Conservation (phyloP, 2,329 filamentous ascomycete species). For the Aspergillus melleus region DNA sequence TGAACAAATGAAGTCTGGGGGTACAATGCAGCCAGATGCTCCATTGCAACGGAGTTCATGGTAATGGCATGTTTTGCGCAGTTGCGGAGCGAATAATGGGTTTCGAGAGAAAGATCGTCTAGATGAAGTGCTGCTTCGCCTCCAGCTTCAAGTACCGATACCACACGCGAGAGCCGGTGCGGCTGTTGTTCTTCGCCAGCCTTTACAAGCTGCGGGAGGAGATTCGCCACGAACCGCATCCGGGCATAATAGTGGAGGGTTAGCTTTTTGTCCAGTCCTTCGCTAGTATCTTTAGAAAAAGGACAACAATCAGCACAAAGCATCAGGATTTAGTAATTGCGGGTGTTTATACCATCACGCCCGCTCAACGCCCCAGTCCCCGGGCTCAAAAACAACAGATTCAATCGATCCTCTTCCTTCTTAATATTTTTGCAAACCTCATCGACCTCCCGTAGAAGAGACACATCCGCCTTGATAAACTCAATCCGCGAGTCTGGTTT, state of each 20-base stretch:
- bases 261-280: constrained; percentile 33
- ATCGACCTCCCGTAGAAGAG: constrained; percentile 54
- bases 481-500: constrained; percentile 48
- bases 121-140: constrained; percentile 51
- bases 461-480: constrained; percentile 53
- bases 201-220: constrained; percentile 33
- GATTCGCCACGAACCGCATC: constrained; percentile 35
- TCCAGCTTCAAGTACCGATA: constrained; percentile 54
- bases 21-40: constrained; percentile 49
- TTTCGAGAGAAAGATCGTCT: constrained; percentile 44
- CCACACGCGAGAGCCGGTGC: constrained; percentile 49
- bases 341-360: no score
- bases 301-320: no score
- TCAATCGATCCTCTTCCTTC: constrained; percentile 27
- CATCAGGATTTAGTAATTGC: no score
- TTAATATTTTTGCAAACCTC: constrained; percentile 49
- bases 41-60: constrained; percentile 53
- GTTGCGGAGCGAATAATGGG: constrained; percentile 24
- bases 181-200: no score
- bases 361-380: no score
- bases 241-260: constrained; percentile 35
- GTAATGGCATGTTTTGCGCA: constrained; percentile 44
- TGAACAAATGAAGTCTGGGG: constrained; percentile 53
- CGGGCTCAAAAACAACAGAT: constrained; percentile 33
- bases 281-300: constrained; percentile 35